Evolutionary conservation across 2,329 filamentous ascomycete genomes (phyloP), one percentile per base, ranked within the genome.

Genomic region (Zopfia rhizophila): DNA sequence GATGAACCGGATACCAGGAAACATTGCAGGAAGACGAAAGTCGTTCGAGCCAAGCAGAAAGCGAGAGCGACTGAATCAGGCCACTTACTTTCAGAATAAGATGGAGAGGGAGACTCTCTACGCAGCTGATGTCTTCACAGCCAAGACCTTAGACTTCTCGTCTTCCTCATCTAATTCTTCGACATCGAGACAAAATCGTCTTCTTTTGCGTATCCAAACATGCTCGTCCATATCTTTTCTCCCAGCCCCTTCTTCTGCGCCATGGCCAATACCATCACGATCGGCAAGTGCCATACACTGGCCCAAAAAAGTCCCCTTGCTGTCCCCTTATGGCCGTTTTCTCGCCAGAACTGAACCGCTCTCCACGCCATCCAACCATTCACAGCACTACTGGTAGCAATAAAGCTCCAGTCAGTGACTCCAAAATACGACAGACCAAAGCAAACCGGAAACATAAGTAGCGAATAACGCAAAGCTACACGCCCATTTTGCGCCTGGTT

Each of bases 241-340:
- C 55, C 61, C n/a, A 72, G 39, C 2, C 92, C 93, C 75, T 91
- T 96, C 82, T 99, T 99, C 73, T 96, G 90, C 43, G 89, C 83
- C 72, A 97, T 87, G 3, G 91, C 93, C 50, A 97, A 77, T 33
- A 97, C 91, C 79, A 99, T 85, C 29, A 97, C 82, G 18, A 88
- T 88, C 0, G 94, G 94, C 35, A 99, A 72, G 75, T 97, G 92
- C 94, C 93, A 97, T 7, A 99, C 91, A 69, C 91, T 96, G 2
- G 94, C 92, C 94, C 94, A 99, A 72, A 99, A 99, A 39, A 99
- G 72, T 0, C 88, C 87, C 44, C 91, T 82, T 2, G 94, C 92
- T 13, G 83, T 90, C 2, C 92, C 92, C 59, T 87, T 86, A 51
- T 87, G 82, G 10, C 93, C 93, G 61, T 91, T 84, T 19, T 83